Base-by-base conservation (phyloP, 2,329 filamentous ascomycete genomes). In the Huntiella abstrusa region DNA sequence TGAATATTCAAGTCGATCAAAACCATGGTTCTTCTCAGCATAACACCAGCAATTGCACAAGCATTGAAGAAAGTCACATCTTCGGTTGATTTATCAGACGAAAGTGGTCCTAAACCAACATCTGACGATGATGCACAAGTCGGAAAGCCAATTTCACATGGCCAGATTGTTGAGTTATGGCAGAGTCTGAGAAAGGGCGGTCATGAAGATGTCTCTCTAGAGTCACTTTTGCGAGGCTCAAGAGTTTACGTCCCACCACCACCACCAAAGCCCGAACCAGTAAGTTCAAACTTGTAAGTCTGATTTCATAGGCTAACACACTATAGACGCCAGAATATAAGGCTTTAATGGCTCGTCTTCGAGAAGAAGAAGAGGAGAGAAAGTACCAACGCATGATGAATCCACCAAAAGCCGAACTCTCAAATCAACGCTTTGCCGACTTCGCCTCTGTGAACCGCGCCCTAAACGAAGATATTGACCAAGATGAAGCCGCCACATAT, bases 281-380 rank as follows among this genome's bases (percentile, higher is more conserved):
- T 88, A 65, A 51, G 74, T 64, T 15, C 10, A 32, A 12, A 22
- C 28, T 17, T 48, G 49, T 33, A 55, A 46, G 44, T 44, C 17
- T 11, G n/a, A 40, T 40, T n/a, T 13, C n/a, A 11, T 28, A 45
- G 32, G 13, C 45, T 46, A 41, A 49, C 51, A 56, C 19, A 7
- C 5, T 4, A 7, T 50, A 92, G 76, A 80, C 80, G 1, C 66
- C 77, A 5, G 81, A 93, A 62, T 96, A 88, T 64, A 83, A 84
- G 59, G 80, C 79, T 5, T 68, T 94, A 1, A 96, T 96, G 85
- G 77, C 77, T 17, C 77, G 80, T 12, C 75, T 98, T 15, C 83
- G 85, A 52, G 75, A 72, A 50, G 78, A 91, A 55, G 81, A 88
- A 63, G 87, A 96, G 65, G 73, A 77, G 53, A 75, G 80, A 51